These are phyloP conservation scores for Phytophthora megakarya DNA, from an alignment of 352 stramenopile genomes.

Conservation along the genomic window DNA sequence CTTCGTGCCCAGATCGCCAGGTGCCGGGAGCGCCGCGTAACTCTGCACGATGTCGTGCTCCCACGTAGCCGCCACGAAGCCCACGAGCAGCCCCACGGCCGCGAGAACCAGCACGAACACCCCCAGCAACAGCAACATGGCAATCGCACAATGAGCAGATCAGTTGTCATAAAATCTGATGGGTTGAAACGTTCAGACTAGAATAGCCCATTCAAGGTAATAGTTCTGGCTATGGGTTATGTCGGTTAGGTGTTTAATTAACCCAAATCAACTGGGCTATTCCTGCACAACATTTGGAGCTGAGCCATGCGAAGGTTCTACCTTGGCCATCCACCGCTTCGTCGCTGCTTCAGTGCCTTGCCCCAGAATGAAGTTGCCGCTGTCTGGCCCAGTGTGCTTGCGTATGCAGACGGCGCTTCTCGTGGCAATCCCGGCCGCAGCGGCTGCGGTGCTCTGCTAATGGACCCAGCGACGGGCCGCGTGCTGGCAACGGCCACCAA, in stretches of 20 bases:
- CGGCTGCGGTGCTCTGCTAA: slow-evolving; percentile 64
- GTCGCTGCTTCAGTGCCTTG: slow-evolving; percentile 6
- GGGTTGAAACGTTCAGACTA: too few relatives aligned
- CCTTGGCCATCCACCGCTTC: not conserved
- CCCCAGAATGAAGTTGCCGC: not conserved
- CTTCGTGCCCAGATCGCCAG: slow-evolving; percentile 73
- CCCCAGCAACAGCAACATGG: slow-evolving; percentile 35
- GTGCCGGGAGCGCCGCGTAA: slow-evolving; percentile 64
- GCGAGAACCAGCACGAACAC: slow-evolving; percentile 55
- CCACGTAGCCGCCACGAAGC: slow-evolving; percentile 77
- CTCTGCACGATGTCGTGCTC: slow-evolving; percentile 75
- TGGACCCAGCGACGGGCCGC: slow-evolving; percentile 40
- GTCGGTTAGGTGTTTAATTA: too few relatives aligned
- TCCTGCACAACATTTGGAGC: too few relatives aligned
- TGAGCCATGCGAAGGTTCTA: slow-evolving; percentile 6
- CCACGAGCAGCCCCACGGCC: slow-evolving; percentile 60
- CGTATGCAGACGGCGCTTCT: slow-evolving; percentile 70
- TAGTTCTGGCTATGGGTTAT: too few relatives aligned
- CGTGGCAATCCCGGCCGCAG: slow-evolving; percentile 71
- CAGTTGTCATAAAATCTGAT: not conserved
- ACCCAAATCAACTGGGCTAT: too few relatives aligned
- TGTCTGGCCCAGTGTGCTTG: slow-evolving; percentile 28
- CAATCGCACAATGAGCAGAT: not conserved
- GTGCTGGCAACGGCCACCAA: slow-evolving; percentile 48
- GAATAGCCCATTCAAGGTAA: too few relatives aligned